Percentiles rank a stretch among this genome's conserved stretches.
Evolutionary conservation across 202 grass and related monocot genomes (phyloP).

Genomic region (Panicum hallii): DNA sequence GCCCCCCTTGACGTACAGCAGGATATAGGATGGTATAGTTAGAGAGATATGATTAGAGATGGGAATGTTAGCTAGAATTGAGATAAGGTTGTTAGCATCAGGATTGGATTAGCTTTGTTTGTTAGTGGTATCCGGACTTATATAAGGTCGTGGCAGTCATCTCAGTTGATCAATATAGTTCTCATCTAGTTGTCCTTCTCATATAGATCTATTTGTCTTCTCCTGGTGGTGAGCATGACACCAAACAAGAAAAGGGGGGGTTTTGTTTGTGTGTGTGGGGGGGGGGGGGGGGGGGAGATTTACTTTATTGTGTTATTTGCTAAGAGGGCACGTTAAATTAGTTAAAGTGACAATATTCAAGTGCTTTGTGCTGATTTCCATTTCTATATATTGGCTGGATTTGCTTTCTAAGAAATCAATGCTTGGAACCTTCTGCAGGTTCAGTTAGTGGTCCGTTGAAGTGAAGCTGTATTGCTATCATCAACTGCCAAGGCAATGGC

Average conservation of each 20-base stretch:
- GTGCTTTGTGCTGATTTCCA: constrained; percentile 12
- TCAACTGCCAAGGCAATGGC: constrained; percentile 57
- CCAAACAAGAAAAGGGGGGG: background rate
- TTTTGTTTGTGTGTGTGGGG: background rate
- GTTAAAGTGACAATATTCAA: constrained; percentile 17
- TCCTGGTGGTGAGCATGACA: background rate
- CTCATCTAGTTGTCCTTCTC: background rate
- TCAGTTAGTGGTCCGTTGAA: constrained; percentile 35
- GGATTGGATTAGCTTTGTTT: background rate
- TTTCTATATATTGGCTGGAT: constrained; percentile 29
- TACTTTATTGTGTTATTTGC: background rate
- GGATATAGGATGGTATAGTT: background rate
- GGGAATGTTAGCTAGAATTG: background rate
- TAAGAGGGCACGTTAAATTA: background rate
- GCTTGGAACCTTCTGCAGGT: constrained; percentile 43
- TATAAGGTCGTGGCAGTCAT: background rate
- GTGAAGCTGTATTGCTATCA: constrained; percentile 37
- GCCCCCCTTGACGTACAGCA: background rate
- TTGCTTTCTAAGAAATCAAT: constrained; percentile 12
- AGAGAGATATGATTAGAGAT: background rate
- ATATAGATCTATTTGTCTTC: background rate
- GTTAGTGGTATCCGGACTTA: background rate
- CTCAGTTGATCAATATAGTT: constrained; percentile 7
- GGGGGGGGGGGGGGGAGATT: background rate
- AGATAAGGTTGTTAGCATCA: background rate